Evolutionary conservation across 2,329 filamentous ascomycete genomes (phyloP), one percentile per base, ranked within the genome.

Genomic region (Penicillium sp.): DNA sequence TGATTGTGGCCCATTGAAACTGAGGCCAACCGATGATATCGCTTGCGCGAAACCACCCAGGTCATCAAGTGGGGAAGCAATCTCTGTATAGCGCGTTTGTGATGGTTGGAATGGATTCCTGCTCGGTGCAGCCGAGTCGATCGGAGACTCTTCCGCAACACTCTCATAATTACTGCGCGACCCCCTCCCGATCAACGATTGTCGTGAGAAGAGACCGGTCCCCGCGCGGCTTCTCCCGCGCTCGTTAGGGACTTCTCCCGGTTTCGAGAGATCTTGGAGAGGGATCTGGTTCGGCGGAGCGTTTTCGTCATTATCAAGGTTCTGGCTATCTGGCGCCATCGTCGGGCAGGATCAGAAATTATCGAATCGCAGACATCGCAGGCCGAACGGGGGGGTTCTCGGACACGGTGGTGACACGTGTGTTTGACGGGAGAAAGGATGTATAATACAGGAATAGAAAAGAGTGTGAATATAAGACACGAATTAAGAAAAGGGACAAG

Each of bases 211-310:
- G 71, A 70, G 80, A 73, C 69, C 80, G 73, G 63, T 79, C 75
- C 66, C 80, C 58, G 60, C 65, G 57, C 68, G 68, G 59, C 63
- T 64, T 61, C 69, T 63, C 29, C 73, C 64, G 60, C 67, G 65
- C 27, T 69, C 71, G 31, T 69, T 70, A 19, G 66, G 58, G 35
- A 62, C 64, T 48, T 72, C 73, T 35, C 73, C 72, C 27, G 73
- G 71, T 58, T 74, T 72, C 13, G 78, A 78, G 37, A 90, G 78
- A 66, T 88, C 84, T 73, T 87, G 87, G 58, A 93, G 79, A 59
- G 89, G 89, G 76, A 94, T 93, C 61, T 77, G 75, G 57, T 69
- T 61, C n/a, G 62, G 61, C 23, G 67, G 61, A 53, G 62, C 60
- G 52, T 64, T 64, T 40, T 72, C 66, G 58, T 66, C 58, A 63